Percentiles rank a stretch among this genome's conserved stretches.
These are phyloP conservation scores for Claviceps paspali DNA, from an alignment of 2,329 filamentous ascomycete species.

Conservation along the genomic window DNA sequence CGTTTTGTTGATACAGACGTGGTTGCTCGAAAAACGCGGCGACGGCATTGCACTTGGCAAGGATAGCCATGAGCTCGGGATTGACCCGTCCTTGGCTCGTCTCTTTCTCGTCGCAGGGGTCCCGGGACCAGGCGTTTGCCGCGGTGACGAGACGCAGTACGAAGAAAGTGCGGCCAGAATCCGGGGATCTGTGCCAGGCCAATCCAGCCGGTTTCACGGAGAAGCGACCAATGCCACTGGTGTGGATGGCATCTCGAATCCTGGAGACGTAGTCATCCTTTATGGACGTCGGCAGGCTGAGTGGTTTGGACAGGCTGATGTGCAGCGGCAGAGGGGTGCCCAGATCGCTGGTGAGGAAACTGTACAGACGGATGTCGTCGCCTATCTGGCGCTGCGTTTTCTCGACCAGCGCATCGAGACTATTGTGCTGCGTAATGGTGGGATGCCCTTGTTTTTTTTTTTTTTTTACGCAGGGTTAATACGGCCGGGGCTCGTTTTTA, in stretches of 20 bases:
- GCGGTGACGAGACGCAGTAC: conserved; percentile 47
- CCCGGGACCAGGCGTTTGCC: conserved; percentile 3
- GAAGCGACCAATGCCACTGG: conserved; percentile 17
- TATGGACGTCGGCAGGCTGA: conserved; percentile 57
- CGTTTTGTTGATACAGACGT: conserved; percentile 43
- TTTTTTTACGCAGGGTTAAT: no score
- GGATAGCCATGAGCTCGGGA: conserved; percentile 43
- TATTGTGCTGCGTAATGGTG: conserved; percentile 26
- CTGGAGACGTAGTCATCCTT: conserved; percentile 51
- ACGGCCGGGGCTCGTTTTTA: no score
- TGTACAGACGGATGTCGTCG: conserved; percentile 35
- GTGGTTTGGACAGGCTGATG: conserved; percentile 73
- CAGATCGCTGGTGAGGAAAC: conserved; percentile 62
- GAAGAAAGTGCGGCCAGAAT: conserved; percentile 66
- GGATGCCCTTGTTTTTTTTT: conserved; percentile 43
- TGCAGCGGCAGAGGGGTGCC: conserved; percentile 69
- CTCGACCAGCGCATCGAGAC: conserved; percentile 29
- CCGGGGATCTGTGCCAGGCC: conserved; percentile 36
- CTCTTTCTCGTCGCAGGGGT: conserved; percentile 10
- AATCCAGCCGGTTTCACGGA: conserved; percentile 23
- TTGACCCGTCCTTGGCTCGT: no score
- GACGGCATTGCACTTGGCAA: conserved; percentile 51
- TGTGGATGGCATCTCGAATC: conserved; percentile 29
- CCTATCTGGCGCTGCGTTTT: conserved; percentile 19
- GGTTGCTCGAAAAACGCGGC: conserved; percentile 49